Evolutionary conservation across 1,284 basidiomycete species (phyloP).

Genomic region (Cutaneotrichosporon cutaneum): DNA sequence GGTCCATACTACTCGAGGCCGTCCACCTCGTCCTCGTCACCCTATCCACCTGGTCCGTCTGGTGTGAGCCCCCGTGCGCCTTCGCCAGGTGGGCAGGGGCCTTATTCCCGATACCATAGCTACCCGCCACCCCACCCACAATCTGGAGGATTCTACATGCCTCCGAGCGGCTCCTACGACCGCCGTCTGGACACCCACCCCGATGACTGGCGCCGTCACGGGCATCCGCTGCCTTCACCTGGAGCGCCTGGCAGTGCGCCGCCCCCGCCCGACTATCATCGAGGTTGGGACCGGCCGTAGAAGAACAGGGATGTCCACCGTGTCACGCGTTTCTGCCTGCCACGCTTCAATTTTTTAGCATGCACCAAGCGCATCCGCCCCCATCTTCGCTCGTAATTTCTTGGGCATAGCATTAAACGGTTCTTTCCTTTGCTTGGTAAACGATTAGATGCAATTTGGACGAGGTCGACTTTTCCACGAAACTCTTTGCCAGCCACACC

Average conservation of each 20-base stretch:
- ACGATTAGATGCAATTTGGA: slow-evolving; percentile 1
- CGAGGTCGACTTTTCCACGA: neutral
- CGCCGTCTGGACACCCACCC: slow-evolving; percentile 1
- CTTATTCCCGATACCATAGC: slow-evolving; percentile 1
- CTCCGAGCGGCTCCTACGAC: slow-evolving; percentile 1
- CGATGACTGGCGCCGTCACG: slow-evolving; percentile 10
- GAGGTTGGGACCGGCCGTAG: neutral
- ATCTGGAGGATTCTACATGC: neutral
- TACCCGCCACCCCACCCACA: neutral
- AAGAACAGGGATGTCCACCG: neutral
- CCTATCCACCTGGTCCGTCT: neutral
- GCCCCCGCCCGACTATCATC: neutral
- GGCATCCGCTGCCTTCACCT: slow-evolving; percentile 1
- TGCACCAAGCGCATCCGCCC: neutral
- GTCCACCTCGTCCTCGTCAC: neutral
- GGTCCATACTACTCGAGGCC: slow-evolving; percentile 1
- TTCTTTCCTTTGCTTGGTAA: neutral
- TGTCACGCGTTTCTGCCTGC: neutral
- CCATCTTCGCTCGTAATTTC: neutral
- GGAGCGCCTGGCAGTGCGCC: neutral
- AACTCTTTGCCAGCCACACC: too few species aligned
- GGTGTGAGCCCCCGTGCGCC: neutral
- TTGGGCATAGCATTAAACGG: neutral
- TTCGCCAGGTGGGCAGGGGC: neutral
- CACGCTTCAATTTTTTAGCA: neutral